A percentile compares a stretch with the other conserved stretches of the same genome.
Conservation (phyloP, 2,329 filamentous ascomycete species). For the Amauroascus verrucosus region DNA sequence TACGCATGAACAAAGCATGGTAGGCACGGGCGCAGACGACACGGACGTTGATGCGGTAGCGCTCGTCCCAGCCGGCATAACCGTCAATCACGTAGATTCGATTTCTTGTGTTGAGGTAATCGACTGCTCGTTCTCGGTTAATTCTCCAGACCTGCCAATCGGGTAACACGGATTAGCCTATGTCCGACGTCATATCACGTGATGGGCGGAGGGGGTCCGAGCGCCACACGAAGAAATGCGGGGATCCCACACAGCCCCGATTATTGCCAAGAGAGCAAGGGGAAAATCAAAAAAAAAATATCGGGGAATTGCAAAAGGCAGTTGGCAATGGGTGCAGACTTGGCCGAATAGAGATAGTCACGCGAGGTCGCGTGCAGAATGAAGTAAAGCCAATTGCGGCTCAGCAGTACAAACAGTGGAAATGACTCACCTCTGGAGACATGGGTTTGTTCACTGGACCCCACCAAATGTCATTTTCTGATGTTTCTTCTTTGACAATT, state of each 20-base stretch:
- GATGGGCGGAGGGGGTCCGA: not conserved
- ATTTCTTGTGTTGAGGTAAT: constrained; percentile 98
- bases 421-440: constrained; percentile 71
- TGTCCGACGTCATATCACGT: constrained; percentile 24
- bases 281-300: not conserved
- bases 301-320: not conserved
- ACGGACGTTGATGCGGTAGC: constrained; percentile 93
- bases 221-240: constrained; percentile 10
- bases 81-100: constrained; percentile 98
- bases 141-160: constrained; percentile 86
- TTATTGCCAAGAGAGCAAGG: constrained; percentile 9
- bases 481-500: constrained; percentile 82
- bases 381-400: not conserved
- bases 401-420: not conserved
- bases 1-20: constrained; percentile 99
- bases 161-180: constrained; percentile 13
- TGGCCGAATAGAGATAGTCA: constrained; percentile 2
- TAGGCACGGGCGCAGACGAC: constrained; percentile 98
- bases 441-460: constrained; percentile 99
- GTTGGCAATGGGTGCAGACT: not conserved
- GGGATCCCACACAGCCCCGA: constrained; percentile 7
- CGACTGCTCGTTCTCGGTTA: constrained; percentile 95
- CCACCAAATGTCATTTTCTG: constrained; percentile 95
- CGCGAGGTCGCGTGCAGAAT: not conserved
- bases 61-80: constrained; percentile 95